These are phyloP conservation scores for Candida chauliodis DNA, from an alignment of 805 yeast species.

Conservation along the genomic window DNA sequence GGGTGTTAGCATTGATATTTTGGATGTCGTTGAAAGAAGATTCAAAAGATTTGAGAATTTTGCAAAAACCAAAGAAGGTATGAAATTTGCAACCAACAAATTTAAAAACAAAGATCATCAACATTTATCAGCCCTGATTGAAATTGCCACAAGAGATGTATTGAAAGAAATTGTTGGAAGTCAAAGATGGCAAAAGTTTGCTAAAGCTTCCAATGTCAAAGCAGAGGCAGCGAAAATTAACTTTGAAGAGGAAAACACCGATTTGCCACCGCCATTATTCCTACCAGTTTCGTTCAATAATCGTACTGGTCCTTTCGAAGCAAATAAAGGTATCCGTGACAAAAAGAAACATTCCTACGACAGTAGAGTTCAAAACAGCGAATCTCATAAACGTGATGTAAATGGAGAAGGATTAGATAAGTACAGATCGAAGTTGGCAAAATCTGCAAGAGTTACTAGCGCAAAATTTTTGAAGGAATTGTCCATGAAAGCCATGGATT, in stretches of 20 bases:
- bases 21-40: slow-evolving; percentile 77
- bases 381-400: slow-evolving; percentile 68
- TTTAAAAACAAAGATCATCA: slow-evolving; percentile 30
- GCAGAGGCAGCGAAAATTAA: slow-evolving; percentile 14
- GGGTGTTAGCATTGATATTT: slow-evolving; percentile 85
- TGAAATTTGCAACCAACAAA: slow-evolving; percentile 37
- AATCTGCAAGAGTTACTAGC: slow-evolving; percentile 50
- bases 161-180: slow-evolving; percentile 49
- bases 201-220: slow-evolving; percentile 11
- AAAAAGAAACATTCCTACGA: slow-evolving; percentile 78
- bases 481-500: slow-evolving; percentile 47
- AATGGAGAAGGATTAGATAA: slow-evolving; percentile 73
- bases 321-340: slow-evolving; percentile 80
- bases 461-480: slow-evolving; percentile 53
- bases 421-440: slow-evolving; percentile 44
- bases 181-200: slow-evolving; percentile 40
- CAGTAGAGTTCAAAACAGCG: slow-evolving; percentile 68
- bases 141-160: slow-evolving; percentile 68
- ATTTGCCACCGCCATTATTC: slow-evolving; percentile 29
- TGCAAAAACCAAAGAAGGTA: slow-evolving; percentile 41
- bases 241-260: slow-evolving; percentile 22
- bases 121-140: slow-evolving; percentile 65
- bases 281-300: slow-evolving; percentile 70
- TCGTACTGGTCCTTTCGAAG: slow-evolving; percentile 72
- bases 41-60: slow-evolving; percentile 48